Conservation (phyloP, 169 alveolate genomes). For the Plasmodium malariae region DNA sequence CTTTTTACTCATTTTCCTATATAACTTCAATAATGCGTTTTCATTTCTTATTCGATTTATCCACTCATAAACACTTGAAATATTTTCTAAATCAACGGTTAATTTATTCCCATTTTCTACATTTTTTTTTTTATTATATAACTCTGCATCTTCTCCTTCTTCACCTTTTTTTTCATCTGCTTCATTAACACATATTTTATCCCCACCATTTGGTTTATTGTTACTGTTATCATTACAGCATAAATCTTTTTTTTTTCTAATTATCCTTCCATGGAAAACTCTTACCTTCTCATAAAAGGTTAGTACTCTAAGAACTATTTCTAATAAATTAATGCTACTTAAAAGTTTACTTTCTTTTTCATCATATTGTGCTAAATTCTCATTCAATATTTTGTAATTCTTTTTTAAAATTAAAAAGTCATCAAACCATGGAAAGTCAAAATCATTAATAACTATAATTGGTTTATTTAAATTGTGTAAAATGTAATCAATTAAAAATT, state of each 20-base stretch:
- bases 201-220: neutral
- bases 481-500: conserved; percentile 79
- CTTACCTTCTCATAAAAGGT: conserved; percentile 19
- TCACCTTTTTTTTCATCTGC: neutral
- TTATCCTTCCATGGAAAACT: neutral
- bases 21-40: conserved; percentile 15
- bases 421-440: conserved; percentile 63
- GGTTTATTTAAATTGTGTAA: conserved; percentile 77
- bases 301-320: neutral
- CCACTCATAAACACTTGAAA: conserved; percentile 36
- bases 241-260: neutral
- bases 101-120: conserved; percentile 10
- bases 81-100: conserved; percentile 31
- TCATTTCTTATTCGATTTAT: conserved; percentile 58
- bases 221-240: neutral
- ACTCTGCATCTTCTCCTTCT: neutral
- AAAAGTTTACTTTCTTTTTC: conserved; percentile 22
- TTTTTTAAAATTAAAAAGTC: conserved; percentile 37
- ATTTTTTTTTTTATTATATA: neutral
- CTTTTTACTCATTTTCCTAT: conserved; percentile 36
- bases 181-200: neutral
- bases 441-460: conserved; percentile 48
- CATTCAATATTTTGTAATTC: conserved; percentile 12
- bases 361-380: conserved; percentile 9
- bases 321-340: neutral